These are phyloP conservation scores for Erigeron philadelphicus DNA, from an alignment of 140 eudicot species.

Conservation along the genomic window DNA sequence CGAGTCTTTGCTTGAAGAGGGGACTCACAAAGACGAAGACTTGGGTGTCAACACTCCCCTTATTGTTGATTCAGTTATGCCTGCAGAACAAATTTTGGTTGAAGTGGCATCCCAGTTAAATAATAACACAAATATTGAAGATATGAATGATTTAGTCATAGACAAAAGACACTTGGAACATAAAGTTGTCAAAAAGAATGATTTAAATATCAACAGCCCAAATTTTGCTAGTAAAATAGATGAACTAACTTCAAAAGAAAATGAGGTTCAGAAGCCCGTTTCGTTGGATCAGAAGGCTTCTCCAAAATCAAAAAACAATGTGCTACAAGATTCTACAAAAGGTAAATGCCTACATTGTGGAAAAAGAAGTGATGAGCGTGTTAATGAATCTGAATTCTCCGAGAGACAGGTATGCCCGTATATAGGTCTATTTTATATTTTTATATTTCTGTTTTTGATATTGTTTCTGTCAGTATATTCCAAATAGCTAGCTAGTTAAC, in stretches of 20 bases:
- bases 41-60: slow-evolving; percentile 23
- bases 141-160: slow-evolving; percentile 26
- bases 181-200: slow-evolving; percentile 20
- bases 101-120: too few species aligned
- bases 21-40: slow-evolving; percentile 21
- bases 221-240: not conserved
- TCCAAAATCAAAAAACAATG: slow-evolving; percentile 20
- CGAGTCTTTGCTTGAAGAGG: slow-evolving; percentile 29
- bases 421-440: slow-evolving; percentile 34
- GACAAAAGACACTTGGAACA: slow-evolving; percentile 18
- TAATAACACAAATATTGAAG: not conserved
- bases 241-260: slow-evolving; percentile 20
- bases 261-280: slow-evolving; percentile 21
- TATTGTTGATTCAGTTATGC: slow-evolving; percentile 28
- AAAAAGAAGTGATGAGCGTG: slow-evolving; percentile 30
- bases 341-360: slow-evolving; percentile 28
- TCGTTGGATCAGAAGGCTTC: slow-evolving; percentile 20
- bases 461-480: not conserved
- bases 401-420: slow-evolving; percentile 17
- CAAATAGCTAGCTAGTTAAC: not conserved
- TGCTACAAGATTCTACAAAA: slow-evolving; percentile 20
- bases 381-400: slow-evolving; percentile 34
- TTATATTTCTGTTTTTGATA: not conserved
- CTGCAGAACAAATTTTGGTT: not conserved
- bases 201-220: slow-evolving; percentile 15